These are phyloP conservation scores for Pythium scleroteichum DNA, from an alignment of 352 stramenopile species.

Conservation along the genomic window DNA sequence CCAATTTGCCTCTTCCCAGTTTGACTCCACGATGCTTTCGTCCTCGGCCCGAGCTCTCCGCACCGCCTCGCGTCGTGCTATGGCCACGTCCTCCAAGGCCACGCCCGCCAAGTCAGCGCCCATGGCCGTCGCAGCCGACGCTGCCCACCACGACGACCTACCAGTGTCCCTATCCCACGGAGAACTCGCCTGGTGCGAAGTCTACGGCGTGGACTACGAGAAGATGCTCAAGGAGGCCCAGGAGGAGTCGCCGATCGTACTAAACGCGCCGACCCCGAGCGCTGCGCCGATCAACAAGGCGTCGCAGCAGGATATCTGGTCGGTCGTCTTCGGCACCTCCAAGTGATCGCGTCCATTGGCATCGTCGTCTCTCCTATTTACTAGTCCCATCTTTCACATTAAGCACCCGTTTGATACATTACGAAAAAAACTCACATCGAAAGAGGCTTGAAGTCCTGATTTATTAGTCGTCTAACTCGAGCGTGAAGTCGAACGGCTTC, in stretches of 20 bases:
- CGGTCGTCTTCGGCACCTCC: slow-evolving; percentile 29
- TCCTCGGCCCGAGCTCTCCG: slow-evolving; percentile 10
- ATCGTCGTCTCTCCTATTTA: slow-evolving; percentile 10
- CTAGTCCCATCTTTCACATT: background rate
- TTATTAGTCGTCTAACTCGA: slow-evolving; percentile 37
- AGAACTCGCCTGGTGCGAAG: slow-evolving; percentile 73
- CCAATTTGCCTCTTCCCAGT: background rate
- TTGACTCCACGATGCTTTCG: slow-evolving; percentile 10
- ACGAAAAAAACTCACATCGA: no score
- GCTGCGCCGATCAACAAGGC: background rate
- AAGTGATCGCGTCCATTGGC: background rate
- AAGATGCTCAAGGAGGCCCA: slow-evolving; percentile 63
- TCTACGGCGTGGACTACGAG: slow-evolving; percentile 79
- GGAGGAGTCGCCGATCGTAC: slow-evolving; percentile 45
- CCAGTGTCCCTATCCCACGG: slow-evolving; percentile 36
- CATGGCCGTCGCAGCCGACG: slow-evolving; percentile 17
- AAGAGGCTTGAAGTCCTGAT: no score
- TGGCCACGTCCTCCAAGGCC: slow-evolving; percentile 22
- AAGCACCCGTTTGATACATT: slow-evolving; percentile 2
- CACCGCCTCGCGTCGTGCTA: slow-evolving; percentile 6
- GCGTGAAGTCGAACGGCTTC: slow-evolving; percentile 76
- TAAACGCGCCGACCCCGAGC: slow-evolving; percentile 11
- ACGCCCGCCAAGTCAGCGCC: slow-evolving; percentile 19
- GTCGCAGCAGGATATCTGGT: slow-evolving; percentile 29
- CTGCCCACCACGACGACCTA: background rate